phyloP scores from a whole-genome alignment of 192 early-diverging fungal genomes.

The Coemansia sp. region DNA sequence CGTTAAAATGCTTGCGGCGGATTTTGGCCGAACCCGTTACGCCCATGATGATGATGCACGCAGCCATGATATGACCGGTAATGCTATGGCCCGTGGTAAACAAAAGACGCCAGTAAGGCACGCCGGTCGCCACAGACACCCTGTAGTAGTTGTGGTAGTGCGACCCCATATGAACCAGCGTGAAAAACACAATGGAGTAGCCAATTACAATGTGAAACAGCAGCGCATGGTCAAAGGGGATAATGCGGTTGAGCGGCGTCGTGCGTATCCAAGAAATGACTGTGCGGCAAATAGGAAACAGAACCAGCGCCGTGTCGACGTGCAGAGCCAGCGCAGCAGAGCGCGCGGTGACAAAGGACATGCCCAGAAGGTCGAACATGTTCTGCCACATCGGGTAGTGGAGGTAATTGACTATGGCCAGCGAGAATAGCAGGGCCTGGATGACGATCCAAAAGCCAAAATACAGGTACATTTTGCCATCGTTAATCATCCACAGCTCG shows the following conservation, averaged over 20 bases:
- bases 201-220: slow-evolving; percentile 78
- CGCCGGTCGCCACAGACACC: slow-evolving; percentile 15
- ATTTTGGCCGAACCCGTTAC: slow-evolving; percentile 62
- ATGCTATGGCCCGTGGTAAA: slow-evolving; percentile 70
- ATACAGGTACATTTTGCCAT: slow-evolving; percentile 50
- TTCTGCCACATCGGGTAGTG: slow-evolving; percentile 55
- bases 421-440: slow-evolving; percentile 55
- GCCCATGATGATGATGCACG: slow-evolving; percentile 73
- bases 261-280: slow-evolving; percentile 70
- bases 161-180: slow-evolving; percentile 62
- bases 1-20: slow-evolving; percentile 53
- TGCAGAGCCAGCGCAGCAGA: slow-evolving; percentile 67
- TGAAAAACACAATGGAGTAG: slow-evolving; percentile 73
- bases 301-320: slow-evolving; percentile 69
- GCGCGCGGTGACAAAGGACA: slow-evolving; percentile 57
- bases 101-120: slow-evolving; percentile 51
- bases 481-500: slow-evolving; percentile 51
- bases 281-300: slow-evolving; percentile 80
- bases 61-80: slow-evolving; percentile 72
- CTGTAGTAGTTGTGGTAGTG: slow-evolving; percentile 79
- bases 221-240: slow-evolving; percentile 82
- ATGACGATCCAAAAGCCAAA: slow-evolving; percentile 60
- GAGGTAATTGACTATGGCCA: slow-evolving; percentile 60
- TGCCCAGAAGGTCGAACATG: slow-evolving; percentile 51
- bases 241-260: slow-evolving; percentile 68